Evolutionary conservation across 805 yeast species (phyloP), one percentile per base, ranked within the genome.

Genomic region (Ogataea methylovora): DNA sequence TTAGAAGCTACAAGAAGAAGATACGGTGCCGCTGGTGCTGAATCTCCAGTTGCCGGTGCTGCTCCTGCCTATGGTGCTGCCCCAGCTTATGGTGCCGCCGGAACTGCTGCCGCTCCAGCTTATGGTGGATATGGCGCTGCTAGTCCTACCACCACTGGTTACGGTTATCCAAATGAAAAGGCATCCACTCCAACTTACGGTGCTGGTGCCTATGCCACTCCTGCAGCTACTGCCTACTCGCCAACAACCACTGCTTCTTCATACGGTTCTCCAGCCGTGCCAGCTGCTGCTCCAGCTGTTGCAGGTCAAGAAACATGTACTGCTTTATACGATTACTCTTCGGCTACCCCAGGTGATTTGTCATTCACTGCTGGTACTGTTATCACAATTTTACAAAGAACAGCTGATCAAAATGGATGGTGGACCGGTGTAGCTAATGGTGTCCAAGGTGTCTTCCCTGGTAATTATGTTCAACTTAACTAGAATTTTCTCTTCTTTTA

Each of bases 381-480:
- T 21, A 88, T 92, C 44, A 84, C 84, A 47, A 69, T 92, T 39
- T 74, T 87, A 3, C 84, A 86, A 52, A 79, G 85, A 51, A 82
- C 95, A 1, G 67, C 74, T 0, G 95, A 87, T 54, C 71, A 79
- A 34, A 86, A 85, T 49, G 98, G 95, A 5, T 92, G 98, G 98
- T 92, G 98, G 98, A 86, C 96, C 0, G 98, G 98, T 11, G 62
- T 69, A 26, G 63, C 72, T 42, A 84, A 86, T 48, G 97, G 96
- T 8, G 80, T 69, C 39, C 79, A 81, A 39, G 98, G 98, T 38
- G 82, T 79, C 9, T 92, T 94, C 66, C 98, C 98, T 5, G 98
- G 96, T 8, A 92, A 90, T 54, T 92, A 92, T 51, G 98, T 92
- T 19, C 90, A 83, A 55, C 56, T 85, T 45, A 76, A 76, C 47